phyloP scores from a whole-genome alignment of 2,329 filamentous ascomycete genomes.

The Ophiostoma populinum region DNA sequence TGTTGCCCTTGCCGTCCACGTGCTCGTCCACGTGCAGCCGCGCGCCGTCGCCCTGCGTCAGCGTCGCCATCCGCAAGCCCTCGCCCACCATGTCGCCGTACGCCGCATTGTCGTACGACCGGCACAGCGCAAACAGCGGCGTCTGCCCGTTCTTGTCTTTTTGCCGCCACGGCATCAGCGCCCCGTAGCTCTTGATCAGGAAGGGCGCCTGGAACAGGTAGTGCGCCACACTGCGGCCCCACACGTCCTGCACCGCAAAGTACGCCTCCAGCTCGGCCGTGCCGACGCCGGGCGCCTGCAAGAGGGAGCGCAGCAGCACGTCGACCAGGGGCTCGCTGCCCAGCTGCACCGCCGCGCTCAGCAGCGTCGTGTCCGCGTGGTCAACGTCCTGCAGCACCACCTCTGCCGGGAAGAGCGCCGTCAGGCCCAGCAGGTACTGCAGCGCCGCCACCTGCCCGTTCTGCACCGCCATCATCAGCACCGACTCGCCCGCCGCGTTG shows the following conservation, averaged over 20 bases:
- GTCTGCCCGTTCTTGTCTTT: slow-evolving; percentile 95
- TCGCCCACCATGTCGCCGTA: slow-evolving; percentile 79
- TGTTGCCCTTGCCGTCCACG: slow-evolving; percentile 84
- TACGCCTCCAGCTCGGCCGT: slow-evolving; percentile 46
- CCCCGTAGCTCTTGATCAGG: slow-evolving; percentile 61
- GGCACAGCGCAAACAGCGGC: slow-evolving; percentile 85
- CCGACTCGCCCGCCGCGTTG: slow-evolving; percentile 58
- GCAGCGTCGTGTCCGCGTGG: slow-evolving; percentile 72
- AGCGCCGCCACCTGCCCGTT: slow-evolving; percentile 54
- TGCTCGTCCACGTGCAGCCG: slow-evolving; percentile 86
- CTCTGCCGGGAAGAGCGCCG: slow-evolving; percentile 55
- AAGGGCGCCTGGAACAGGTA: slow-evolving; percentile 85
- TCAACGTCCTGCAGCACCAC: slow-evolving; percentile 70
- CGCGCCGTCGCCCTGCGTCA: slow-evolving; percentile 57
- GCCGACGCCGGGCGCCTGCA: slow-evolving; percentile 27
- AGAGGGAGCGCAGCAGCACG: slow-evolving; percentile 54
- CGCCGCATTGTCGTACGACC: slow-evolving; percentile 82
- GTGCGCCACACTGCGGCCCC: slow-evolving; percentile 82
- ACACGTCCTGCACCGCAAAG: slow-evolving; percentile 57
- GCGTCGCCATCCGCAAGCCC: slow-evolving; percentile 57
- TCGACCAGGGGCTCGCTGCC: slow-evolving; percentile 61
- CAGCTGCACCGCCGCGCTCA: slow-evolving; percentile 81
- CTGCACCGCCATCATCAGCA: slow-evolving; percentile 75
- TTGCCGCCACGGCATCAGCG: slow-evolving; percentile 69
- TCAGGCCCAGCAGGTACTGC: slow-evolving; percentile 60